Evolutionary conservation across 148 eudicot species (phyloP).

Genomic region (Cornus controversa): DNA sequence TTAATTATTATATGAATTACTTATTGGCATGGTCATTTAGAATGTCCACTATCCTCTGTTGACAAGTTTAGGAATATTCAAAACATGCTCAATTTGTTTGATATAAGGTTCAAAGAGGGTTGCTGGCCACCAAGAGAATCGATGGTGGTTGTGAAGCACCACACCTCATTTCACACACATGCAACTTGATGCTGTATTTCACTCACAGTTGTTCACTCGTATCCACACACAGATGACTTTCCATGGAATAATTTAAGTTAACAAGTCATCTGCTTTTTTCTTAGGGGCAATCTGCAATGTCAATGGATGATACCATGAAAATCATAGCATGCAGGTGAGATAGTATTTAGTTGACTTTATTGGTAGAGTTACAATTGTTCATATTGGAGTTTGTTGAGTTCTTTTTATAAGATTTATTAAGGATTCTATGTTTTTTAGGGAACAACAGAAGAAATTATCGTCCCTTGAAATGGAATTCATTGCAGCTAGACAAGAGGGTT

Average conservation of each 20-base stretch:
- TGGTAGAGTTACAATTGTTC: background rate
- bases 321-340: slow-evolving; percentile 79
- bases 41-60: background rate
- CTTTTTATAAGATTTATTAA: background rate
- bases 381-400: background rate
- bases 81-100: background rate
- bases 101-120: background rate
- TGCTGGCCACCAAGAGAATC: background rate
- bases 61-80: background rate
- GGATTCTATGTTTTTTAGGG: slow-evolving; percentile 50
- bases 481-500: slow-evolving; percentile 72
- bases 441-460: slow-evolving; percentile 66
- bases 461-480: slow-evolving; percentile 75
- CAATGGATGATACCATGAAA: slow-evolving; percentile 79
- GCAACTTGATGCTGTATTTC: background rate
- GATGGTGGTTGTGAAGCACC: background rate
- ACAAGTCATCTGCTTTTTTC: slow-evolving; percentile 3
- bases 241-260: background rate
- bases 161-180: background rate
- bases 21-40: background rate
- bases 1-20: background rate
- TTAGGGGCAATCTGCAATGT: slow-evolving; percentile 66
- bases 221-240: background rate
- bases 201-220: background rate
- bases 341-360: background rate